phyloP scores from a whole-genome alignment of 306 rosid species.

The Elaeagnus macrophylla region DNA sequence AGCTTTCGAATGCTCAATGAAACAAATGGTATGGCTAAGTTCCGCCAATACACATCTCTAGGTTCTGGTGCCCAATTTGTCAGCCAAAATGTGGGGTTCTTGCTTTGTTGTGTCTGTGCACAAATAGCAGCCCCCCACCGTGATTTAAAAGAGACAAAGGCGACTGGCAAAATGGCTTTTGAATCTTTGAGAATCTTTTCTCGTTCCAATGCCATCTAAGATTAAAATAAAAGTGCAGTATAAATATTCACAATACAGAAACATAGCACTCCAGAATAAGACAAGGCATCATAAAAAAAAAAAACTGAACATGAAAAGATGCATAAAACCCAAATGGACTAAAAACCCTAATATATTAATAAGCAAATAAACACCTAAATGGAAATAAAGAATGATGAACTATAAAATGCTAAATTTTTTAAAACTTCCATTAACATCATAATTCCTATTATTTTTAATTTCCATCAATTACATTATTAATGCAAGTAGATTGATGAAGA shows the following conservation, averaged over 20 bases:
- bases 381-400: too few species aligned
- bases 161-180: slow-evolving; percentile 68
- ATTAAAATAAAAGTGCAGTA: slow-evolving; percentile 7
- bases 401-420: too few species aligned
- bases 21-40: slow-evolving; percentile 89
- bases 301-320: slow-evolving; percentile 1
- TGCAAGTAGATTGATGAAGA: slow-evolving; percentile 8
- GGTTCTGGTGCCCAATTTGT: slow-evolving; percentile 99
- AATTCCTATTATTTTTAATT: not conserved
- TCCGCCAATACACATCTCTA: slow-evolving; percentile 73
- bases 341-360: not conserved
- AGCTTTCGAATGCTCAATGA: slow-evolving; percentile 70
- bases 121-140: slow-evolving; percentile 98
- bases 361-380: not conserved
- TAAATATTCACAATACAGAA: not conserved
- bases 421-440: too few species aligned
- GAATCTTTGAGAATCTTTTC: slow-evolving; percentile 74
- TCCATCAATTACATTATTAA: not conserved
- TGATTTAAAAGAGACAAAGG: slow-evolving; percentile 78
- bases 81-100: slow-evolving; percentile 84
- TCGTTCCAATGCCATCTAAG: slow-evolving; percentile 69
- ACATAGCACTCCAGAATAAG: not conserved
- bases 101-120: slow-evolving; percentile 95
- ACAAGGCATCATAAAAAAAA: slow-evolving; percentile 14
- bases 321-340: not conserved